A percentile compares a stretch with the other conserved stretches of the same genome.
Evolutionary conservation across 306 rosid species (phyloP).

Genomic region (Vigna hirtella): DNA sequence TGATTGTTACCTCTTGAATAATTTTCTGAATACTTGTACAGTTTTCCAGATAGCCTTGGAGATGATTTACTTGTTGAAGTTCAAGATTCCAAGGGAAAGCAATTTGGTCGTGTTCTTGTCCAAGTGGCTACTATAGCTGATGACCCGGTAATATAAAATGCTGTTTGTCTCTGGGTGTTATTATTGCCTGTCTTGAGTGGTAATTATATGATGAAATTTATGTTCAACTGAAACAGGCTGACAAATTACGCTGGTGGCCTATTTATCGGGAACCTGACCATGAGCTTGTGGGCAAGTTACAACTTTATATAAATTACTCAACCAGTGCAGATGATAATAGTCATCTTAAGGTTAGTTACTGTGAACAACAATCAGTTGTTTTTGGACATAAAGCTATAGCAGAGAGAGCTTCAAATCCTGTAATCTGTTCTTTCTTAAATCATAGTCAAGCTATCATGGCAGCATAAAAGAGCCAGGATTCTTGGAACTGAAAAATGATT

Average conservation of each 20-base stretch:
- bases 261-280: constrained; percentile 82
- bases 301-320: constrained; percentile 74
- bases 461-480: background rate
- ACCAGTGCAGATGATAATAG: constrained; percentile 80
- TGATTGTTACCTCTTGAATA: constrained; percentile 42
- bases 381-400: constrained; percentile 4
- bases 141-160: constrained; percentile 70
- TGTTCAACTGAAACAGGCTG: constrained; percentile 68
- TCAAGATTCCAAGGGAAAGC: constrained; percentile 93
- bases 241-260: constrained; percentile 97
- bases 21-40: constrained; percentile 67
- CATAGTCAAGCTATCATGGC: background rate
- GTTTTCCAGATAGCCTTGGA: constrained; percentile 95
- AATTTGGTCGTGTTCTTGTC: constrained; percentile 76
- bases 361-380: background rate
- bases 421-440: constrained; percentile 25
- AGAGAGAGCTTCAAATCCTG: constrained; percentile 17
- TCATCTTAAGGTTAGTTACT: constrained; percentile 75
- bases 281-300: constrained; percentile 87
- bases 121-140: constrained; percentile 90
- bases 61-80: constrained; percentile 92
- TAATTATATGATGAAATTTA: constrained; percentile 42
- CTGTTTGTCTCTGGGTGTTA: constrained; percentile 27
- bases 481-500: constrained; percentile 2
- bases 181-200: constrained; percentile 17